phyloP scores from a whole-genome alignment of 495 filamentous ascomycete species.

The Aspergillus affinis region DNA sequence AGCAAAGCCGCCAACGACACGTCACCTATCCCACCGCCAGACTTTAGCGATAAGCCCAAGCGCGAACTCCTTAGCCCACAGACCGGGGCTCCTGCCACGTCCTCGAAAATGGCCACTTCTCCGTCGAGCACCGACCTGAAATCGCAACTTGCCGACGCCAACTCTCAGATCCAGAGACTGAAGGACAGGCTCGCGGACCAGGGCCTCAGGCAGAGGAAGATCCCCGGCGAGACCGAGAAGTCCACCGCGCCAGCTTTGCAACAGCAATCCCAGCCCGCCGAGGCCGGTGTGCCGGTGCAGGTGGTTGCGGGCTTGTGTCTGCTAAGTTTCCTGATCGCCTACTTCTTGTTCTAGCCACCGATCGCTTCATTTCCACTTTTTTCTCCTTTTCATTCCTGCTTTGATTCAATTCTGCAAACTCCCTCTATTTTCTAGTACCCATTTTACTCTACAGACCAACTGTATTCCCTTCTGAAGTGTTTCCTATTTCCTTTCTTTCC shows the following conservation, averaged over 20 bases:
- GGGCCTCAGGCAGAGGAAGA: conserved; percentile 68
- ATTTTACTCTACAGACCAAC: conserved; percentile 19
- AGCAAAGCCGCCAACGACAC: conserved; percentile 31
- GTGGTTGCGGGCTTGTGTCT: conserved; percentile 81
- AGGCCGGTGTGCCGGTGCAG: conserved; percentile 82
- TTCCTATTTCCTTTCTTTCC: conserved; percentile 20
- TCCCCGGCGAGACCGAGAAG: conserved; percentile 41
- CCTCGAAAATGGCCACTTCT: conserved; percentile 39
- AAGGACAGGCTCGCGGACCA: conserved; percentile 69
- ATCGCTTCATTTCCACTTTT: conserved; percentile 25
- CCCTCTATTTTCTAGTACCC: conserved; percentile 12
- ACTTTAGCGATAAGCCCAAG: conserved; percentile 46
- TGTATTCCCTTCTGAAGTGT: conserved; percentile 26
- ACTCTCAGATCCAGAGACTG: conserved; percentile 68
- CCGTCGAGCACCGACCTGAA: conserved; percentile 65
- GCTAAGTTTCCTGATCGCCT: conserved; percentile 87
- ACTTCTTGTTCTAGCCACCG: conserved; percentile 79
- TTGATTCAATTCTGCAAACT: conserved; percentile 6
- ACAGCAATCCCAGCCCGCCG: conserved; percentile 50
- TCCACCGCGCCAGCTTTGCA: conserved; percentile 41
- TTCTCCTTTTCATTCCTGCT: conserved; percentile 25
- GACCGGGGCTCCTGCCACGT: conserved; percentile 19
- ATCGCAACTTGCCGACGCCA: conserved; percentile 70
- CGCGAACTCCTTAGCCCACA: conserved; percentile 37
- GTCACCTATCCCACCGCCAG: conserved; percentile 40